phyloP scores from a whole-genome alignment of 2,329 filamentous ascomycete species.

The Aureobasidium namibiae region DNA sequence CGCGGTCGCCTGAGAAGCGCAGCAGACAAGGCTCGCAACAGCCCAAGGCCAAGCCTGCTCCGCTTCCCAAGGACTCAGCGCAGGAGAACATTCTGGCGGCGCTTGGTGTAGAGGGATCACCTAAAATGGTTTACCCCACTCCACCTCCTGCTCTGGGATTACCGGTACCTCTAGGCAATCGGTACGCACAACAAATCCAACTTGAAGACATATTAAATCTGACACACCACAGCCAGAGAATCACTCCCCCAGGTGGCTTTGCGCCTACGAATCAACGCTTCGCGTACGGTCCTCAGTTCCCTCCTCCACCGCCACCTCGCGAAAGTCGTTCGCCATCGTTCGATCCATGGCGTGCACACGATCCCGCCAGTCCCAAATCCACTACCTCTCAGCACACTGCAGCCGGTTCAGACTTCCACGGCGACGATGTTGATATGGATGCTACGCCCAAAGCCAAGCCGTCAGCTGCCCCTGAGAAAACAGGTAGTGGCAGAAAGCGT shows the following conservation, averaged over 20 bases:
- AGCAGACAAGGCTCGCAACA: constrained; percentile 10
- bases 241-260: background rate
- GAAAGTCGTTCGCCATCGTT: constrained; percentile 16
- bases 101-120: constrained; percentile 30
- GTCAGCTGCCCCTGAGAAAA: background rate
- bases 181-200: background rate
- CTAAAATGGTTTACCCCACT: constrained; percentile 29
- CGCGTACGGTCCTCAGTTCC: constrained; percentile 13
- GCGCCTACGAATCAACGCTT: background rate
- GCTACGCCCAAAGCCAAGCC: constrained; percentile 16
- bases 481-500: constrained; percentile 18
- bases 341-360: constrained; percentile 16
- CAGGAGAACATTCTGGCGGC: constrained; percentile 29
- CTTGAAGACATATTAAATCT: background rate
- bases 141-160: constrained; percentile 29
- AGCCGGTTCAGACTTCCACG: constrained; percentile 19
- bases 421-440: constrained; percentile 14
- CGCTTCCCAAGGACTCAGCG: constrained; percentile 19
- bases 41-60: constrained; percentile 15
- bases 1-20: constrained; percentile 17
- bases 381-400: constrained; percentile 18
- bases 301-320: constrained; percentile 16
- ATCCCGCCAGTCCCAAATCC: constrained; percentile 15
- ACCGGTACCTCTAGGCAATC: constrained; percentile 19
- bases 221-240: background rate